Evolutionary conservation across 805 yeast species (phyloP).

Genomic region (Blastobotrys attinorum): DNA sequence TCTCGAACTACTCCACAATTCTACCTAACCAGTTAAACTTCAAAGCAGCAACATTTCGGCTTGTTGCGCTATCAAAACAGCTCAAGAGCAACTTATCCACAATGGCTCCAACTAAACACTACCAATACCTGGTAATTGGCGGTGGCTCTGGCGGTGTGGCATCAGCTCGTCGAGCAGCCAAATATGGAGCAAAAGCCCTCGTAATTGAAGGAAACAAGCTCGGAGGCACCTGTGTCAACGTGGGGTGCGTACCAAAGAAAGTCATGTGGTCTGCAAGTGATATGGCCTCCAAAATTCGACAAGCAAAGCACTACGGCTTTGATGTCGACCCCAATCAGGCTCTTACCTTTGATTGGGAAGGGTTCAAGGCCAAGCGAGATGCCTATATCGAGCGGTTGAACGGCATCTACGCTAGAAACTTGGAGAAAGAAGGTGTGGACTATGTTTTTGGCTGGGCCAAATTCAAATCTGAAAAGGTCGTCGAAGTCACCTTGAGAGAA

Average conservation of each 20-base stretch:
- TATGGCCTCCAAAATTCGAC: constrained; percentile 63
- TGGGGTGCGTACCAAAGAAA: constrained; percentile 98
- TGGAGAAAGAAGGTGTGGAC: constrained; percentile 84
- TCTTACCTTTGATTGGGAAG: constrained; percentile 71
- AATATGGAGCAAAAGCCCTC: constrained; percentile 79
- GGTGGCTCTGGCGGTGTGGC: constrained; percentile 99
- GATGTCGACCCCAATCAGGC: constrained; percentile 45
- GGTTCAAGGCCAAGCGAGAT: constrained; percentile 80
- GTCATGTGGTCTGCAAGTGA: constrained; percentile 98
- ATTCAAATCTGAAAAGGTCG: constrained; percentile 40
- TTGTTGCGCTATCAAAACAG: background rate
- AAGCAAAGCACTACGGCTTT: constrained; percentile 81
- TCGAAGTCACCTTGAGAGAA: constrained; percentile 68
- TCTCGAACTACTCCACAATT: too few relatives aligned
- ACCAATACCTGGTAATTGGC: constrained; percentile 90
- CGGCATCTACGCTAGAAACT: constrained; percentile 86
- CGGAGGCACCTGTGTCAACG: constrained; percentile 99
- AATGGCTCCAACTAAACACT: constrained; percentile 61
- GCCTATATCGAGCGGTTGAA: constrained; percentile 82
- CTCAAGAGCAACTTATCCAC: background rate
- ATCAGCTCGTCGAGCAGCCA: constrained; percentile 93
- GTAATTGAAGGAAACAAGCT: constrained; percentile 70
- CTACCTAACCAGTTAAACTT: too few relatives aligned
- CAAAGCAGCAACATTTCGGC: too few relatives aligned
- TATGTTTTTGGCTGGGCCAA: constrained; percentile 79